These are phyloP conservation scores for Starmerella tilneyi DNA, from an alignment of 805 yeast species.

Conservation along the genomic window DNA sequence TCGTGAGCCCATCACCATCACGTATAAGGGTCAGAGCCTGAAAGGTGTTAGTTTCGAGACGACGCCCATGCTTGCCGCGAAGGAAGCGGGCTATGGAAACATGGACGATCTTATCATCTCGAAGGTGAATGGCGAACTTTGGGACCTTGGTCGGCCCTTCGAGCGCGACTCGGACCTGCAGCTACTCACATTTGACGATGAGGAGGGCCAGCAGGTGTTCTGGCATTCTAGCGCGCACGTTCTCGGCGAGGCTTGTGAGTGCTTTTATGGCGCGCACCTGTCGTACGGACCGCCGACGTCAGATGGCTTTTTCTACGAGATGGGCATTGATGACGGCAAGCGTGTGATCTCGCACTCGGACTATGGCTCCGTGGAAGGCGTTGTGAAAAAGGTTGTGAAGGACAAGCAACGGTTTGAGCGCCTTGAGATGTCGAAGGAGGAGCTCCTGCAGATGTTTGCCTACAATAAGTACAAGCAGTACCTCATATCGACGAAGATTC, in stretches of 20 bases:
- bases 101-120: constrained; percentile 83
- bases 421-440: constrained; percentile 82
- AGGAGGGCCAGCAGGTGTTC: constrained; percentile 92
- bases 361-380: constrained; percentile 72
- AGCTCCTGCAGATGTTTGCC: constrained; percentile 80
- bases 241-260: constrained; percentile 95
- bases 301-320: constrained; percentile 96
- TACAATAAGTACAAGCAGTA: constrained; percentile 94
- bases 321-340: constrained; percentile 71
- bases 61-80: constrained; percentile 77
- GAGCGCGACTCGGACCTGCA: constrained; percentile 62
- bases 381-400: constrained; percentile 81
- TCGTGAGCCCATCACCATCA: constrained; percentile 59
- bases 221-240: constrained; percentile 99
- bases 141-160: constrained; percentile 94
- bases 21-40: constrained; percentile 74
- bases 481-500: constrained; percentile 75
- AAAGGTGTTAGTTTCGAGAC: constrained; percentile 83
- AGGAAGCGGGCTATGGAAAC: constrained; percentile 73
- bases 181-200: constrained; percentile 79
- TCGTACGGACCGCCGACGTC: constrained; percentile 94
- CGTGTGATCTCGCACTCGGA: constrained; percentile 70
- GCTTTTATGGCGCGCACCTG: constrained; percentile 89
- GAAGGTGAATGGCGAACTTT: constrained; percentile 76
- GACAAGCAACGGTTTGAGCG: constrained; percentile 94